Evolutionary conservation across 2,329 filamentous ascomycete species (phyloP), one percentile per base, ranked within the genome.

Genomic region (Aspergillus brasiliensis): DNA sequence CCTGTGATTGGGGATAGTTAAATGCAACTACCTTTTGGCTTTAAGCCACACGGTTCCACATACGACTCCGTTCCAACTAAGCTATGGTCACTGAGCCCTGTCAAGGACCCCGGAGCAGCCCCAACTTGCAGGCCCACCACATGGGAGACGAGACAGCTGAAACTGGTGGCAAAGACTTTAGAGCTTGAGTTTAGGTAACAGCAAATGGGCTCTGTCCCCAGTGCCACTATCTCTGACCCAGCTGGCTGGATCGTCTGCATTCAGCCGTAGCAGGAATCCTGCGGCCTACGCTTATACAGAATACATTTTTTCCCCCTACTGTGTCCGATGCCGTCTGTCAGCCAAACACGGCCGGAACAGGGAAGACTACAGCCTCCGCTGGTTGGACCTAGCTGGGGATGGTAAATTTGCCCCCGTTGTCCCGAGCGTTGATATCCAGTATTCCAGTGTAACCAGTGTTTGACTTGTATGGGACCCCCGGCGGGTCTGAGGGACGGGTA

Each of bases 81-180:
- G 46, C 46, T 49, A 28, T 28, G 46, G 23, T n/a, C 53, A 27
- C 42, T 8, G 42, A 27, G 44, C 17, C 40, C 38, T 42, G 21
- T 31, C 38, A 44, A 44, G 19, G 34, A 37, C 53, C 42, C 46
- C 42, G 23, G n/a, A 25, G 13, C 31, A 47, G 56, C 51, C 10
- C 54, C 57, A 52, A 52, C 31, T 47, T 34, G 15, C 15, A 40
- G 56, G 25, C 56, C 57, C 60, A 59, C 52, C 25, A 49, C 17
- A 58, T 37, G 15, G 52, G 27, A 19, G 19, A 53, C 31, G 52
- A 53, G 61, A 60, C 64, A 65, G 64, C 62, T 66, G 64, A 65
- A 66, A 56, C 59, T 23, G 40, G 64, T 66, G 64, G 64, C 64
- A 51, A 65, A 40, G n/a, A 38, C 52, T 47, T 47, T 15, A 13